phyloP scores from a whole-genome alignment of 2,329 filamentous ascomycete species.

The Talaromyces sp. region DNA sequence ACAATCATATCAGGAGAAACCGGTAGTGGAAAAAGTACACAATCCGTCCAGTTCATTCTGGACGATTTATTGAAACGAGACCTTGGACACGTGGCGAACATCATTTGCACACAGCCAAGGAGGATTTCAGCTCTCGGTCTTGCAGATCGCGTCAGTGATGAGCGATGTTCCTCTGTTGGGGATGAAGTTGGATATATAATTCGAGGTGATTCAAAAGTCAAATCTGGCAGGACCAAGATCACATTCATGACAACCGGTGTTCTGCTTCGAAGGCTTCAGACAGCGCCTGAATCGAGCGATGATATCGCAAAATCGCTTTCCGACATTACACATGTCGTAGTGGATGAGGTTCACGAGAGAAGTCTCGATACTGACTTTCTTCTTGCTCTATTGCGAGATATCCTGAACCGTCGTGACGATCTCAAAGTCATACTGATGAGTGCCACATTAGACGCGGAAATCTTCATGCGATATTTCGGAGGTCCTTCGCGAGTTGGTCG shows the following conservation, averaged over 20 bases:
- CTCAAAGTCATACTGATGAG: slow-evolving; percentile 94
- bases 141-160: slow-evolving; percentile 90
- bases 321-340: slow-evolving; percentile 89
- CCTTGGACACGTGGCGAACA: slow-evolving; percentile 75
- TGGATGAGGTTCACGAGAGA: slow-evolving; percentile 95
- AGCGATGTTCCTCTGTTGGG: slow-evolving; percentile 76
- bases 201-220: slow-evolving; percentile 79
- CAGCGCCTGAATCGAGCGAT: slow-evolving; percentile 73
- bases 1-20: slow-evolving; percentile 97
- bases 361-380: slow-evolving; percentile 94
- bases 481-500: slow-evolving; percentile 67
- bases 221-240: slow-evolving; percentile 71
- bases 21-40: slow-evolving; percentile 93
- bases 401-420: slow-evolving; percentile 69
- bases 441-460: slow-evolving; percentile 83
- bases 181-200: slow-evolving; percentile 90
- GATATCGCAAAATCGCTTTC: slow-evolving; percentile 78
- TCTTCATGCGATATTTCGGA: slow-evolving; percentile 82
- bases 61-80: slow-evolving; percentile 80
- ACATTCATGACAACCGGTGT: slow-evolving; percentile 97
- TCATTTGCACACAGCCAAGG: slow-evolving; percentile 92
- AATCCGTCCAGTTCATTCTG: slow-evolving; percentile 92
- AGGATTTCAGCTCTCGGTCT: slow-evolving; percentile 91
- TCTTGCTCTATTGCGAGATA: slow-evolving; percentile 79
- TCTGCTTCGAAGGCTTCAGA: slow-evolving; percentile 83